These are phyloP conservation scores for Pseudocercospora eumusae DNA, from an alignment of 2,329 filamentous ascomycete species.

Conservation along the genomic window DNA sequence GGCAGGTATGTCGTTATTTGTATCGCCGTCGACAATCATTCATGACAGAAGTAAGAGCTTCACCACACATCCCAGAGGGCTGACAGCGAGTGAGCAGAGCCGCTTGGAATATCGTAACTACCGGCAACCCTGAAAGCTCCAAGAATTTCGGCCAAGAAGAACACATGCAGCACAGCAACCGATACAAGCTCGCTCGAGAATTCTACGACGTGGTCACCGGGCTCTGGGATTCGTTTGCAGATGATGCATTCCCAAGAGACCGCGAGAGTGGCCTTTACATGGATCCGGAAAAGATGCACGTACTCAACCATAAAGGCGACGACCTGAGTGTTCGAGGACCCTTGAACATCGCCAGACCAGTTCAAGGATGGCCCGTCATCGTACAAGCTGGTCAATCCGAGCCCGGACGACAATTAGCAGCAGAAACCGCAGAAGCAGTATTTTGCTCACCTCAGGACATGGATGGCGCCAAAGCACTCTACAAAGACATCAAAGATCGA, in stretches of 20 bases:
- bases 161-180: slow-evolving; percentile 52
- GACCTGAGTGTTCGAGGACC: slow-evolving; percentile 32
- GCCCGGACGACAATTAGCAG: slow-evolving; percentile 32
- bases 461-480: slow-evolving; percentile 29
- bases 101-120: slow-evolving; percentile 56
- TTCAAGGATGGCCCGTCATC: slow-evolving; percentile 35
- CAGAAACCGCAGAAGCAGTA: slow-evolving; percentile 33
- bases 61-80: no score
- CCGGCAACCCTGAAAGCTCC: slow-evolving; percentile 50
- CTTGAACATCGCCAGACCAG: slow-evolving; percentile 30
- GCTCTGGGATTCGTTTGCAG: slow-evolving; percentile 46
- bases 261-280: slow-evolving; percentile 52
- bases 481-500: slow-evolving; percentile 31
- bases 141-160: slow-evolving; percentile 50
- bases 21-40: no score
- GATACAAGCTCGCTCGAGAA: slow-evolving; percentile 54
- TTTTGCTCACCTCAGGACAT: slow-evolving; percentile 33
- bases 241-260: slow-evolving; percentile 57
- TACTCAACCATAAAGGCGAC: slow-evolving; percentile 53
- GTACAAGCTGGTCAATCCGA: slow-evolving; percentile 35
- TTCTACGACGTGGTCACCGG: slow-evolving; percentile 42
- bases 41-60: no score
- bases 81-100: no score
- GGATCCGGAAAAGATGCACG: slow-evolving; percentile 56
- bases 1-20: slow-evolving; percentile 27